phyloP scores from a whole-genome alignment of 257 asterid species.

The Rehmannia glutinosa region DNA sequence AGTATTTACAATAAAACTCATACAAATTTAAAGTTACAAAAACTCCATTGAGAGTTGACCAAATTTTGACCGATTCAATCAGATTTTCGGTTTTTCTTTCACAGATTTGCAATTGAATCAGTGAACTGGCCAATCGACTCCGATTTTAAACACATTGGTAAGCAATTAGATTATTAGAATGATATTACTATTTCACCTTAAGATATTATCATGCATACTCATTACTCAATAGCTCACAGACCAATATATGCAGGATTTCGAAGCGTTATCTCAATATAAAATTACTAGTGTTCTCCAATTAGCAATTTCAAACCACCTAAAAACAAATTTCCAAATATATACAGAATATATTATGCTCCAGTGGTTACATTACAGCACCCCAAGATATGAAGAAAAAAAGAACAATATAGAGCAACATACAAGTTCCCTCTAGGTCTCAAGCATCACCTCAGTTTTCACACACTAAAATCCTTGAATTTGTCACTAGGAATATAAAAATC shows the following conservation, averaged over 20 bases:
- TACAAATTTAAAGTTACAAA: too few relatives aligned
- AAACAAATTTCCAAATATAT: constrained; percentile 24
- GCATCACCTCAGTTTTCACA: constrained; percentile 13
- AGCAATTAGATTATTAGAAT: too few relatives aligned
- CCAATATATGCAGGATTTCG: background rate
- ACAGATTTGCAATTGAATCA: too few relatives aligned
- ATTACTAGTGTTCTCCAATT: background rate
- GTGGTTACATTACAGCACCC: constrained; percentile 17
- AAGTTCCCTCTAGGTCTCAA: background rate
- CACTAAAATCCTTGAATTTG: too few relatives aligned
- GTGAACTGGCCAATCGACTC: too few relatives aligned
- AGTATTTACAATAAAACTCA: too few relatives aligned
- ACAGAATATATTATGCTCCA: constrained; percentile 24
- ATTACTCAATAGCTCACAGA: background rate
- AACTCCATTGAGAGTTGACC: too few relatives aligned
- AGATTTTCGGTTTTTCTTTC: too few relatives aligned
- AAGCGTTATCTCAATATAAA: background rate
- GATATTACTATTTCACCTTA: too few relatives aligned
- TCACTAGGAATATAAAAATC: constrained; percentile 76
- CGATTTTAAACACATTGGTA: too few relatives aligned
- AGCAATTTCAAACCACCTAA: constrained; percentile 1
- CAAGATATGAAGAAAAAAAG: background rate
- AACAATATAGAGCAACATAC: background rate
- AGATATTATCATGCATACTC: too few relatives aligned
- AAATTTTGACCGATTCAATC: too few relatives aligned